Evolutionary conservation across 1,139 yeast species (phyloP), one percentile per base, ranked within the genome.

Genomic region (Lodderomyces beijingensis): DNA sequence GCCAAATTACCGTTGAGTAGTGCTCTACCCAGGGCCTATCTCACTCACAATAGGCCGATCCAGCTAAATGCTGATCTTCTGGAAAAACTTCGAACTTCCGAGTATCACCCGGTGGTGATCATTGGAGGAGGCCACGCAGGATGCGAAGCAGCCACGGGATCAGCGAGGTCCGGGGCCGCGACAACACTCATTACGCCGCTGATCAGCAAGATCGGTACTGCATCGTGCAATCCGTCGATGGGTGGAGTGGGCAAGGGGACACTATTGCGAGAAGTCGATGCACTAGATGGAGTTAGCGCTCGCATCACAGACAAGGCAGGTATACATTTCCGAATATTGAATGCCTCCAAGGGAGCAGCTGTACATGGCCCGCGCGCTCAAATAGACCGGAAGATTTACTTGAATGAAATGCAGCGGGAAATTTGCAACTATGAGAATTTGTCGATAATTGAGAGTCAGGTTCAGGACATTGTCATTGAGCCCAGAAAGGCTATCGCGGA

Each of bases 41-140:
- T n/a, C n/a, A n/a, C n/a, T n/a, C n/a, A 22, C 51, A 45, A 25
- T 2, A 36, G 65, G 25, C 49, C 41, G 19, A 51, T 59, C 10
- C 35, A 42, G 17, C 43, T 74, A 24, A 65, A 61, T 34, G 44
- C 71, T 0, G 78, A 71, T 12, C 53, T 75, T 5, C 49, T 50
- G 25, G 33, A 31, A 2, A 50, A 52, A 12, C 52, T 76, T 12
- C 37, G 43, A 1, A 43, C 43, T 3, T 50, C 68, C n/a, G 59
- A 62, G 4, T 51, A 54, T 19, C 63, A 66, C 35, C 89, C 91
- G 2, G 96, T 89, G 0, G 71, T 91, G 1, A 91, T 93, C 3
- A 77, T 93, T 16, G 99, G 99, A 3, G 99, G 95, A 8, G 99
- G 99, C 0, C 99, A 93, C 61, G 98, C 98, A 24, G 99, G 99